These are phyloP conservation scores for Taiozyma onychis DNA, from an alignment of 1,139 yeast genomes.

Conservation along the genomic window DNA sequence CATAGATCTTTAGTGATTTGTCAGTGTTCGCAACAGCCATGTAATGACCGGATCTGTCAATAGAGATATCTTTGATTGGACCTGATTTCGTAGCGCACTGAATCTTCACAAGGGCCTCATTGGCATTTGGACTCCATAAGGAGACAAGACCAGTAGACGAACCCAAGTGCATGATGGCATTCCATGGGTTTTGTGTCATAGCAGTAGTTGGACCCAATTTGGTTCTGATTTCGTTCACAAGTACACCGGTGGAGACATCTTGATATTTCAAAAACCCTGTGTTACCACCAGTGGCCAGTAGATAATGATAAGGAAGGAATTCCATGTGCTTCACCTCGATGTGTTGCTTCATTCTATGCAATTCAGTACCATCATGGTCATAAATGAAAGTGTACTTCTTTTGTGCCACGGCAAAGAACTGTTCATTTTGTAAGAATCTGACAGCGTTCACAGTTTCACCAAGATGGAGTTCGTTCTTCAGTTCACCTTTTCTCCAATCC, in stretches of 20 bases:
- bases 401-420: slow-evolving; percentile 95
- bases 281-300: slow-evolving; percentile 82
- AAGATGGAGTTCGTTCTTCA: slow-evolving; percentile 76
- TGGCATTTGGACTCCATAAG: slow-evolving; percentile 88
- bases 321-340: slow-evolving; percentile 79
- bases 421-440: slow-evolving; percentile 85
- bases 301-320: slow-evolving; percentile 87
- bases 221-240: slow-evolving; percentile 80
- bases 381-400: slow-evolving; percentile 91
- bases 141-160: slow-evolving; percentile 92
- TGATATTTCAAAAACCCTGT: slow-evolving; percentile 88
- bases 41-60: slow-evolving; percentile 88
- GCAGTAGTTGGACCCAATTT: slow-evolving; percentile 87
- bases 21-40: slow-evolving; percentile 95
- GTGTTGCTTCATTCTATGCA: slow-evolving; percentile 88
- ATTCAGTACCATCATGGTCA: slow-evolving; percentile 85
- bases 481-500: slow-evolving; percentile 88
- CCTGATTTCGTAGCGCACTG: slow-evolving; percentile 63
- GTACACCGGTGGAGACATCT: slow-evolving; percentile 88
- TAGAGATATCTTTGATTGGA: slow-evolving; percentile 78
- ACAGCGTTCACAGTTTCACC: slow-evolving; percentile 90
- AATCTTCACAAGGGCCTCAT: slow-evolving; percentile 79
- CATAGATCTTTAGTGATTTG: slow-evolving; percentile 86
- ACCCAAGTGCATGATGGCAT: slow-evolving; percentile 92
- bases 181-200: slow-evolving; percentile 90